phyloP scores from a whole-genome alignment of 2,329 filamentous ascomycete genomes.

The Sporothrix brasiliensis region DNA sequence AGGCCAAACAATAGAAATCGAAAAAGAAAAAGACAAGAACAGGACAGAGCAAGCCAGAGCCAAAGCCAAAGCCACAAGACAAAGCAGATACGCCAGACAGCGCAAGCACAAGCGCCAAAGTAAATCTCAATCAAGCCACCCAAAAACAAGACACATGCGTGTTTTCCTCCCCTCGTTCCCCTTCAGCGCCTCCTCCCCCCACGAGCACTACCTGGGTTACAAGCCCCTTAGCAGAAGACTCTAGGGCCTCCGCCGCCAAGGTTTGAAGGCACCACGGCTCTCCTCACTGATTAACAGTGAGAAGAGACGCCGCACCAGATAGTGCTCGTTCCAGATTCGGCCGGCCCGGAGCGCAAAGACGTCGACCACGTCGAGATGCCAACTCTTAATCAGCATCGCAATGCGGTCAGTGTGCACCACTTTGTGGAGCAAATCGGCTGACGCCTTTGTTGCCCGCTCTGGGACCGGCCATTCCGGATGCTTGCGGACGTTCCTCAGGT shows the following conservation, averaged over 20 bases:
- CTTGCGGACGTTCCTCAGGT: conserved; percentile 13
- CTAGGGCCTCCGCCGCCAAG: background rate
- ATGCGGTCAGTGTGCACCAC: conserved; percentile 52
- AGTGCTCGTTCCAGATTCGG: conserved; percentile 52
- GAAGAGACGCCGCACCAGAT: conserved; percentile 57
- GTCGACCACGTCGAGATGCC: conserved; percentile 62
- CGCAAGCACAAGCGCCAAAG: background rate
- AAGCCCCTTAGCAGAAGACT: background rate
- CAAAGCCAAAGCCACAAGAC: background rate
- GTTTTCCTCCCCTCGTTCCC: background rate
- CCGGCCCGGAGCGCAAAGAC: conserved; percentile 55
- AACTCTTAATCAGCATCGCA: conserved; percentile 54
- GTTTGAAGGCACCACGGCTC: conserved; percentile 40
- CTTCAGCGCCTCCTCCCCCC: background rate
- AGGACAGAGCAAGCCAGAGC: background rate
- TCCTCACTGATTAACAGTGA: conserved; percentile 57
- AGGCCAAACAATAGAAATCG: no score
- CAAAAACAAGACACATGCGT: background rate
- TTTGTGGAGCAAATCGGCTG: conserved; percentile 50
- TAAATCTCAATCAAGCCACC: no score
- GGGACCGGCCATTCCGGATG: background rate
- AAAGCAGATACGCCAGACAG: background rate
- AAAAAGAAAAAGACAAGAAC: background rate
- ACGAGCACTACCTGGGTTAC: background rate
- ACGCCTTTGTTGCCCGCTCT: conserved; percentile 12